Conservation (phyloP, 108 stramenopile species). For the Discostella pseudostelligera region DNA sequence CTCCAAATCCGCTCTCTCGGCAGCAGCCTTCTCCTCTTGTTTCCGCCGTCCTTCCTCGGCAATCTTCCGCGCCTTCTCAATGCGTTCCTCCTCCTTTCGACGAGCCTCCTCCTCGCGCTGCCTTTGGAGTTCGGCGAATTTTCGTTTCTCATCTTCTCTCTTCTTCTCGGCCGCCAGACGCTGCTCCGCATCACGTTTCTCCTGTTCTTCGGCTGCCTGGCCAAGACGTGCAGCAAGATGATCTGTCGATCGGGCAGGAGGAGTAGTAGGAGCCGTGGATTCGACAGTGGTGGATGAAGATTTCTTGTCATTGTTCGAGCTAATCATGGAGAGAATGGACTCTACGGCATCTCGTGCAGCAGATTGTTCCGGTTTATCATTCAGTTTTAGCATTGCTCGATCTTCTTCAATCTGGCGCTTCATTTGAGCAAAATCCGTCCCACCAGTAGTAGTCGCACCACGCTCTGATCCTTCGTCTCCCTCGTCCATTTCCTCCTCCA, state of each 20-base stretch:
- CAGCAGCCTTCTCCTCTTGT: conserved; percentile 30
- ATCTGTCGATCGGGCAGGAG: conserved; percentile 13
- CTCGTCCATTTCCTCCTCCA: not conserved
- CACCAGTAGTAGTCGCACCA: not conserved
- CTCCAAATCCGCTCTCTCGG: conserved; percentile 35
- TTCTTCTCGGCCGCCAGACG: conserved; percentile 38
- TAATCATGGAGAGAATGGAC: conserved; percentile 39
- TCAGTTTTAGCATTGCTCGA: conserved; percentile 24
- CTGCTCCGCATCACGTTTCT: conserved; percentile 43
- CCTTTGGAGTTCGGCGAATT: conserved; percentile 24
- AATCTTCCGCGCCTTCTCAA: conserved; percentile 32
- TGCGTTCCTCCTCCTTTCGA: conserved; percentile 33
- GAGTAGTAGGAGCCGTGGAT: not conserved
- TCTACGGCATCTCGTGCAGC: conserved; percentile 37
- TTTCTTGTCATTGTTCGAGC: conserved; percentile 18
- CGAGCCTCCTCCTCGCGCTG: conserved; percentile 39
- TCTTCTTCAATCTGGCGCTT: conserved; percentile 37
- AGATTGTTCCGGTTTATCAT: conserved; percentile 13
- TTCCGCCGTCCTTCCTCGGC: conserved; percentile 26
- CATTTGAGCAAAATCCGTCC: conserved; percentile 28
- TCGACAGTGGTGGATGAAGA: conserved; percentile 11
- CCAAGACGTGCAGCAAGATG: conserved; percentile 53
- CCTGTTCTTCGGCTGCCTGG: conserved; percentile 46
- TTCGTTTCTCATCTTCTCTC: conserved; percentile 19
- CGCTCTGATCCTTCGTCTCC: conserved; percentile 1